Conservation (phyloP, 2,329 filamentous ascomycete genomes). For the Colletotrichum sp. region DNA sequence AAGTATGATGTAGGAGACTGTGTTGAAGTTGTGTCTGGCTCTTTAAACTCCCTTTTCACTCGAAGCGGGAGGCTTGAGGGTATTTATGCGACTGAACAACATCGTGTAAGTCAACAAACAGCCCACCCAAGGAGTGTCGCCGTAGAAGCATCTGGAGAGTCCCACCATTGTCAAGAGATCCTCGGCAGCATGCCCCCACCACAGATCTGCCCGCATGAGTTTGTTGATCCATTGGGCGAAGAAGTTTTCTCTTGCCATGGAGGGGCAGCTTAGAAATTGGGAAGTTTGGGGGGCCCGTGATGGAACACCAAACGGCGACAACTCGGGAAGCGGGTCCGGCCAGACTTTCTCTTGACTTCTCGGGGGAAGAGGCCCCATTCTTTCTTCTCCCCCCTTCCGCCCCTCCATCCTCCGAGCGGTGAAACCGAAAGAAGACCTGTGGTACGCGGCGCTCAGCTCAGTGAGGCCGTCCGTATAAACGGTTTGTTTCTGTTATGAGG, state of each 20-base stretch:
- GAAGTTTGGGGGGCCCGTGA: neutral
- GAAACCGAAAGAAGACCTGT: neutral
- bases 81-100: constrained; percentile 2
- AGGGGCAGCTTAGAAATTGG: constrained; percentile 1
- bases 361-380: neutral
- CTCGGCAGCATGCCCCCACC: neutral
- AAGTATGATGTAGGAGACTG: neutral
- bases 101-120: constrained; percentile 1
- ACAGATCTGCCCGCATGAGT: neutral
- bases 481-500: neutral
- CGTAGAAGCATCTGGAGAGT: constrained; percentile 20
- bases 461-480: neutral
- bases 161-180: neutral
- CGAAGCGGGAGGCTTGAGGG: neutral
- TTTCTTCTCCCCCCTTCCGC: neutral
- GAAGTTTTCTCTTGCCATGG: neutral
- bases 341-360: neutral
- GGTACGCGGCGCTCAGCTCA: neutral
- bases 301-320: constrained; percentile 7
- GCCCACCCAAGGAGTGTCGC: neutral
- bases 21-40: neutral
- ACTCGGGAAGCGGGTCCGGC: constrained; percentile 12
- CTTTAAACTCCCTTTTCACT: neutral
- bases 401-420: neutral
- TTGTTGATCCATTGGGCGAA: neutral